Evolutionary conservation across 2,329 filamentous ascomycete genomes (phyloP).

Genomic region (Xylariaceae sp.): DNA sequence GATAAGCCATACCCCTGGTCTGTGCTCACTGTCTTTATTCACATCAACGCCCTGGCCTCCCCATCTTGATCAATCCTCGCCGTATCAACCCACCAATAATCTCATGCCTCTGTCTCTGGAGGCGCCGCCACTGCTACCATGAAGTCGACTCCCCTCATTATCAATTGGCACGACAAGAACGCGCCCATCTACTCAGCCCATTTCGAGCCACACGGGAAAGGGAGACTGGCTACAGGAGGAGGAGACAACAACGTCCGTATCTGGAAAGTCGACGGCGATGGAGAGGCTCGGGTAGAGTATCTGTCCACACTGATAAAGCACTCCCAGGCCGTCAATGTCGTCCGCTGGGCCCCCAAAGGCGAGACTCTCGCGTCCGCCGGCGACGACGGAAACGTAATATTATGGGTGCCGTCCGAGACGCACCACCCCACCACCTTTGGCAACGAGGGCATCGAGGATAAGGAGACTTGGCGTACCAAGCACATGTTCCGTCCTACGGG

Average conservation of each 20-base stretch:
- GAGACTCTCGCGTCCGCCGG: slow-evolving; percentile 92
- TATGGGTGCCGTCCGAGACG: slow-evolving; percentile 87
- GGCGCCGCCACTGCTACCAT: slow-evolving; percentile 53
- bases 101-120: slow-evolving; percentile 24
- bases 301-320: slow-evolving; percentile 89
- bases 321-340: slow-evolving; percentile 96
- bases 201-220: slow-evolving; percentile 89
- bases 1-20: background rate
- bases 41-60: background rate
- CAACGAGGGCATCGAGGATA: slow-evolving; percentile 83
- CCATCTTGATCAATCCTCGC: background rate
- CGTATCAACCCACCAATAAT: slow-evolving; percentile 6
- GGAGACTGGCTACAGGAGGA: slow-evolving; percentile 85
- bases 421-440: slow-evolving; percentile 66
- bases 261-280: slow-evolving; percentile 83
- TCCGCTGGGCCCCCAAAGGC: slow-evolving; percentile 90
- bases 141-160: slow-evolving; percentile 94
- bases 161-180: slow-evolving; percentile 98
- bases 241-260: slow-evolving; percentile 94
- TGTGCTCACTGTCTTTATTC: background rate
- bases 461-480: slow-evolving; percentile 94
- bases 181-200: slow-evolving; percentile 95
- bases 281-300: slow-evolving; percentile 86
- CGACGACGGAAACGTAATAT: slow-evolving; percentile 93
- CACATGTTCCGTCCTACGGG: slow-evolving; percentile 96